Conservation (phyloP, 2,329 filamentous ascomycete species). For the Fusarium graminum region DNA sequence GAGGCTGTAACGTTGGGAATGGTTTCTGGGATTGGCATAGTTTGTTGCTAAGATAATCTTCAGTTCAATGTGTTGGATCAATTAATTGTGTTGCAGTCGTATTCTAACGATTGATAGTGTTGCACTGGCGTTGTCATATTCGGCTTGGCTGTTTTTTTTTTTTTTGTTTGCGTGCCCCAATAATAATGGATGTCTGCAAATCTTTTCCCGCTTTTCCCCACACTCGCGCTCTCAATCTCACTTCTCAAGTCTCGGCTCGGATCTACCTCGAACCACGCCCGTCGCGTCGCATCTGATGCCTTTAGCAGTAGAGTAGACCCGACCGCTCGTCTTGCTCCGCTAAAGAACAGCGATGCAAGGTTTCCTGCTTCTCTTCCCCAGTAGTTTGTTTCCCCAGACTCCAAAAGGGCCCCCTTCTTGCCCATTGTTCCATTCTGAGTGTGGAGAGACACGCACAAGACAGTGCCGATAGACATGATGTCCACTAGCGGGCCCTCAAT, state of each 20-base stretch:
- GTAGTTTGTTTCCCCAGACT: conserved; percentile 37
- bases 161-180: conserved; percentile 16
- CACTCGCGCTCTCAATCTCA: conserved; percentile 11
- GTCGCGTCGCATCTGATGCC: conserved; percentile 19
- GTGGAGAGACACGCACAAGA: conserved; percentile 43
- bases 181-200: conserved; percentile 11
- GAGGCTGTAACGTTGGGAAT: conserved; percentile 1
- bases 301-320: background rate
- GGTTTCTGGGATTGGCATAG: conserved; percentile 1
- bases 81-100: conserved; percentile 20
- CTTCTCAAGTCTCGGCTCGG: conserved; percentile 23
- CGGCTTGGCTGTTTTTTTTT: conserved; percentile 9
- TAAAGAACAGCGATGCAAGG: conserved; percentile 30
- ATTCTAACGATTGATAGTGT: conserved; percentile 2
- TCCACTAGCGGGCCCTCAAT: conserved; percentile 46
- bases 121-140: conserved; percentile 1
- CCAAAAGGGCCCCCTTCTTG: conserved; percentile 3
- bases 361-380: conserved; percentile 29
- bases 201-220: conserved; percentile 17
- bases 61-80: background rate
- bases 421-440: conserved; percentile 25
- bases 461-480: conserved; percentile 42
- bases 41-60: background rate
- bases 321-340: conserved; percentile 16
- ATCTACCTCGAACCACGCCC: conserved; percentile 15